phyloP scores from a whole-genome alignment of 768 basidiomycete species.

The Amylocystis lapponica region DNA sequence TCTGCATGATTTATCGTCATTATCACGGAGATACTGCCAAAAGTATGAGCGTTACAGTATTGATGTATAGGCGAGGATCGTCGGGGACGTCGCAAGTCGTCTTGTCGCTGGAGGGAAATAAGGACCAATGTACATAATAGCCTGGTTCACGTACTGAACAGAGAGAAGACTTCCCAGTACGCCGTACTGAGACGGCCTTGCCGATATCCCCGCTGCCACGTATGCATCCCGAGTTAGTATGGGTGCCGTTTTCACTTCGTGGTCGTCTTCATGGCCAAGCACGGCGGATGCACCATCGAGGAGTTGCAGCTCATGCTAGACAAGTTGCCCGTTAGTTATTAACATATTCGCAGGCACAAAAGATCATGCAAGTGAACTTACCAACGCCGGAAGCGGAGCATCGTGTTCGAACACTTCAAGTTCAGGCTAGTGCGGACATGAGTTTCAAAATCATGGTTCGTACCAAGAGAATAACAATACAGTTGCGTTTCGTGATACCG shows the following conservation, averaged over 20 bases:
- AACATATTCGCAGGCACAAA: no score
- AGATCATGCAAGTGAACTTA: no score
- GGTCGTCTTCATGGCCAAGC: conserved; percentile 5
- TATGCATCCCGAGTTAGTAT: conserved; percentile 25
- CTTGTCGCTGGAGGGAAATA: conserved; percentile 4
- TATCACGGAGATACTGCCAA: background rate
- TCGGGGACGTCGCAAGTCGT: conserved; percentile 29
- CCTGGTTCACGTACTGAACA: conserved; percentile 8
- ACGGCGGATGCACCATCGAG: conserved; percentile 20
- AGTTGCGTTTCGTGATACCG: background rate
- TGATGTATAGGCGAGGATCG: conserved; percentile 58
- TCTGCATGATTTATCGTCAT: conserved; percentile 32
- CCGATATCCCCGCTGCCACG: conserved; percentile 10
- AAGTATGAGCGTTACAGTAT: conserved; percentile 42
- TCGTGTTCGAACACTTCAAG: background rate
- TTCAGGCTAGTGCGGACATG: background rate
- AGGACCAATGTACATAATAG: background rate
- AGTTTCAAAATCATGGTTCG: background rate
- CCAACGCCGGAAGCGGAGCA: no score
- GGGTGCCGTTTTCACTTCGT: conserved; percentile 24
- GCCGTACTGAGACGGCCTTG: conserved; percentile 50
- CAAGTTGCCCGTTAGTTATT: no score
- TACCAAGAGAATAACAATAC: background rate
- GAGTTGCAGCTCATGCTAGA: conserved; percentile 23
- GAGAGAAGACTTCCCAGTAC: conserved; percentile 39